Conservation (phyloP, 768 basidiomycete species). For the Galerina sulciceps region DNA sequence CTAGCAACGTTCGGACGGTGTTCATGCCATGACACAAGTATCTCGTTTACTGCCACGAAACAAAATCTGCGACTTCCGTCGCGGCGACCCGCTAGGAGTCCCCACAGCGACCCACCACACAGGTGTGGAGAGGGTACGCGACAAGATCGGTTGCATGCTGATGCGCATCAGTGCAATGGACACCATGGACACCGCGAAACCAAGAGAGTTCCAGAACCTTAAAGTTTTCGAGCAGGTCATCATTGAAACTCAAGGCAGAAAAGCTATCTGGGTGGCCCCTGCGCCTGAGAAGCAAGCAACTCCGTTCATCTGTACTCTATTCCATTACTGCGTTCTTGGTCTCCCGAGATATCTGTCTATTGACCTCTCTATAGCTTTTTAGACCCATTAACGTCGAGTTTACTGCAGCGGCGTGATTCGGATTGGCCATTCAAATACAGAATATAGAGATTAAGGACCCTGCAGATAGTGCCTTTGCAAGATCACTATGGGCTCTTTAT, state of each 20-base stretch:
- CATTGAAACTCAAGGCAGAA: constrained; percentile 29
- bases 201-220: constrained; percentile 38
- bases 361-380: constrained; percentile 60
- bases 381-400: constrained; percentile 85
- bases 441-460: constrained; percentile 50
- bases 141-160: no score
- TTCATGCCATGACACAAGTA: no score
- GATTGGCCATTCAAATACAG: constrained; percentile 78
- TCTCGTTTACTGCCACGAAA: no score
- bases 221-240: constrained; percentile 31
- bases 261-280: constrained; percentile 32
- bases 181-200: constrained; percentile 58
- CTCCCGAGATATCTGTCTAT: background rate
- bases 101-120: no score
- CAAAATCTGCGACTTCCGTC: no score
- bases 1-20: no score
- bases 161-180: constrained; percentile 65
- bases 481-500: constrained; percentile 66
- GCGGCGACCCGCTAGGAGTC: no score
- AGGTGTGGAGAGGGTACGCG: no score
- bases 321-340: constrained; percentile 62
- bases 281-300: constrained; percentile 48
- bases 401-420: constrained; percentile 78
- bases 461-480: constrained; percentile 75
- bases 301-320: constrained; percentile 77